Evolutionary conservation across 2,329 filamentous ascomycete species (phyloP).

Genomic region (Phialocephala sp.): DNA sequence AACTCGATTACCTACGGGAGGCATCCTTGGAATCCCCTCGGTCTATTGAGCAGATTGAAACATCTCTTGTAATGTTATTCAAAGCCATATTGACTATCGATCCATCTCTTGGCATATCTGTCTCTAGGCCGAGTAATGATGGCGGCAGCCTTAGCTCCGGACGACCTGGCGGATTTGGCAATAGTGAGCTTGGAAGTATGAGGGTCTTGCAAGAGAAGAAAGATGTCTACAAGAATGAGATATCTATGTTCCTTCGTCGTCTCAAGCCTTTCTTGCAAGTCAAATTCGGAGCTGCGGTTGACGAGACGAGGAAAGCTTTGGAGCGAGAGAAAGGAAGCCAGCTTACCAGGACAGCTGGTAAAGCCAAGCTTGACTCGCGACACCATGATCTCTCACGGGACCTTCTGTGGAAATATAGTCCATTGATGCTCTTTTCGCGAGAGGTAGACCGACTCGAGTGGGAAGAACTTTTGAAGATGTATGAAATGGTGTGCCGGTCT

Average conservation of each 20-base stretch:
- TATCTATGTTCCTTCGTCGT: constrained; percentile 75
- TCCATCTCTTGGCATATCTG: constrained; percentile 67
- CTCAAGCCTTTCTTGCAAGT: constrained; percentile 82
- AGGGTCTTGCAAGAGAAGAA: constrained; percentile 93
- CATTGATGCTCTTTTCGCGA: constrained; percentile 84
- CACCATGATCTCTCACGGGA: constrained; percentile 76
- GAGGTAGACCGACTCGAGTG: constrained; percentile 84
- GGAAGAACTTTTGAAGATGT: constrained; percentile 78
- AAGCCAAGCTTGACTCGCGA: constrained; percentile 70
- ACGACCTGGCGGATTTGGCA: constrained; percentile 51
- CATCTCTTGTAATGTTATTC: constrained; percentile 79
- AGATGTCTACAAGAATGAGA: constrained; percentile 82
- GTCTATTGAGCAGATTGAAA: constrained; percentile 79
- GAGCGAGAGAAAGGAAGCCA: constrained; percentile 55
- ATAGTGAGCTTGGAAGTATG: constrained; percentile 75
- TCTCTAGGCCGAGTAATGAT: constrained; percentile 48
- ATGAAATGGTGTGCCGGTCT: constrained; percentile 76
- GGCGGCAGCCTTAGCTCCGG: constrained; percentile 37
- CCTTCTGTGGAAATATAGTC: constrained; percentile 85
- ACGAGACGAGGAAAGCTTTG: constrained; percentile 70
- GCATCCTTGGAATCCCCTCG: constrained; percentile 74
- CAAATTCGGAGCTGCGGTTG: constrained; percentile 78
- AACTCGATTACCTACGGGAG: constrained; percentile 75
- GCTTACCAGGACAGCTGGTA: constrained; percentile 50
- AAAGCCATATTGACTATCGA: constrained; percentile 95